Percentiles rank a stretch among this genome's conserved stretches.
phyloP scores from a whole-genome alignment of 805 yeast genomes.

The Schizosaccharomyces cryophilus region DNA sequence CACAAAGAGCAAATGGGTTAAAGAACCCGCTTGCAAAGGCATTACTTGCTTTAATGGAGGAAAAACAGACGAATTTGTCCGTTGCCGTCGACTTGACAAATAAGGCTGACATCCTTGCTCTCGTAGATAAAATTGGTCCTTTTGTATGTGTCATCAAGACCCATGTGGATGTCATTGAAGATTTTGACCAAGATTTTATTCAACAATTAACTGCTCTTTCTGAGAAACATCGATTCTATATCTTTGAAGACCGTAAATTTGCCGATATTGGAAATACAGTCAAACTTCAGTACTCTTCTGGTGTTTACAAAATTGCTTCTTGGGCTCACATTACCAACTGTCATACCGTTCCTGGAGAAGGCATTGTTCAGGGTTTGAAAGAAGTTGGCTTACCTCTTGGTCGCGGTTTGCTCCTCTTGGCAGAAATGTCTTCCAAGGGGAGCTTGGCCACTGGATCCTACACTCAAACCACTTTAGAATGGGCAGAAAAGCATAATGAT shows the following conservation, averaged over 20 bases:
- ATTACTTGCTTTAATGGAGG: conserved; percentile 47
- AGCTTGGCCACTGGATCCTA: conserved; percentile 82
- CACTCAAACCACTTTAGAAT: conserved; percentile 66
- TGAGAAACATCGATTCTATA: conserved; percentile 61
- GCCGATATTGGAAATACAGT: conserved; percentile 98
- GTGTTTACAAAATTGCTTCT: conserved; percentile 63
- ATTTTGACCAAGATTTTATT: conserved; percentile 66
- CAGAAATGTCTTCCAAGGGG: conserved; percentile 85
- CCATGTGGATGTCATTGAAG: conserved; percentile 79
- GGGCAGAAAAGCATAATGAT: conserved; percentile 63
- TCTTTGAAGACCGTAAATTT: conserved; percentile 91
- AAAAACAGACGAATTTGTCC: conserved; percentile 68
- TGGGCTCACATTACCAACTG: conserved; percentile 98
- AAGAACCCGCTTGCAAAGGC: conserved; percentile 58
- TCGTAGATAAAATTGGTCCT: conserved; percentile 71
- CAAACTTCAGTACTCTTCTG: conserved; percentile 75
- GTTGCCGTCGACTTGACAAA: conserved; percentile 80
- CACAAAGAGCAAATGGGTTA: conserved; percentile 45
- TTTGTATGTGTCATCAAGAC: conserved; percentile 78
- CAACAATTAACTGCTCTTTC: conserved; percentile 49
- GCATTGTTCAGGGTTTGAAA: conserved; percentile 69
- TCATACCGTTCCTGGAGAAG: conserved; percentile 89
- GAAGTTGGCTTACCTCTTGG: conserved; percentile 22
- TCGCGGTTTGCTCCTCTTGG: conserved; percentile 80
- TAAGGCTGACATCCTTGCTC: conserved; percentile 44